These are phyloP conservation scores for Hemisphaericaspora subhashii DNA, from an alignment of 1,139 yeast species.

Conservation along the genomic window DNA sequence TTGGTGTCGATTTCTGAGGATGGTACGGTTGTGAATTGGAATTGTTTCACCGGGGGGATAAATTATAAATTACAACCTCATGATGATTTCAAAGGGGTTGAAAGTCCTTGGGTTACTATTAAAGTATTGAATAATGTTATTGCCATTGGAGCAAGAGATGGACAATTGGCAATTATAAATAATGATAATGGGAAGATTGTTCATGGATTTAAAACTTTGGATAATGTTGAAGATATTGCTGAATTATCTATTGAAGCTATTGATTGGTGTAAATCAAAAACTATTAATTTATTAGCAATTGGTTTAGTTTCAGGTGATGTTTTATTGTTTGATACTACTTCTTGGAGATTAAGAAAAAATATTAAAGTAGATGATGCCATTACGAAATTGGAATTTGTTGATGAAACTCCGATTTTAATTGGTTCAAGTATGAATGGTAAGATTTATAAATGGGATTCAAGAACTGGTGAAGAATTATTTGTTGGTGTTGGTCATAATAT, in stretches of 20 bases:
- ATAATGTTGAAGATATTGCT: conserved; percentile 59
- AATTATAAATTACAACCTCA: conserved; percentile 64
- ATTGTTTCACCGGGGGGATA: conserved; percentile 73
- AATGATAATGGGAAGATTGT: conserved; percentile 71
- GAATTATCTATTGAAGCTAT: conserved; percentile 87
- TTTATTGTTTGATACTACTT: conserved; percentile 73
- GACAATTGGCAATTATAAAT: conserved; percentile 75
- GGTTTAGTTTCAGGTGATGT: conserved; percentile 91
- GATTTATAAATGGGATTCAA: conserved; percentile 83
- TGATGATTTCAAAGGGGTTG: conserved; percentile 63
- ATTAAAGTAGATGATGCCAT: conserved; percentile 76
- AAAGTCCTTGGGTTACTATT: conserved; percentile 86
- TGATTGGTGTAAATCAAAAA: conserved; percentile 69
- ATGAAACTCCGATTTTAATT: conserved; percentile 55
- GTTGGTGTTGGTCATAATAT: conserved; percentile 89
- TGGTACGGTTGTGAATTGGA: conserved; percentile 86
- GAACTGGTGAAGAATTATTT: conserved; percentile 75
- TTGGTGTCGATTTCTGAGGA: conserved; percentile 86
- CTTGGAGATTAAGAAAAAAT: conserved; percentile 82
- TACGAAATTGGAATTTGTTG: conserved; percentile 72
- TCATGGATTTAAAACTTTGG: conserved; percentile 63
- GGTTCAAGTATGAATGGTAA: conserved; percentile 85
- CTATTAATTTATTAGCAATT: conserved; percentile 64
- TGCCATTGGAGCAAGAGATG: conserved; percentile 85
- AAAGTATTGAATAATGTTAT: conserved; percentile 48